Evolutionary conservation across 129 eudicot species (phyloP).

Genomic region (Smallanthus sonchifolius): DNA sequence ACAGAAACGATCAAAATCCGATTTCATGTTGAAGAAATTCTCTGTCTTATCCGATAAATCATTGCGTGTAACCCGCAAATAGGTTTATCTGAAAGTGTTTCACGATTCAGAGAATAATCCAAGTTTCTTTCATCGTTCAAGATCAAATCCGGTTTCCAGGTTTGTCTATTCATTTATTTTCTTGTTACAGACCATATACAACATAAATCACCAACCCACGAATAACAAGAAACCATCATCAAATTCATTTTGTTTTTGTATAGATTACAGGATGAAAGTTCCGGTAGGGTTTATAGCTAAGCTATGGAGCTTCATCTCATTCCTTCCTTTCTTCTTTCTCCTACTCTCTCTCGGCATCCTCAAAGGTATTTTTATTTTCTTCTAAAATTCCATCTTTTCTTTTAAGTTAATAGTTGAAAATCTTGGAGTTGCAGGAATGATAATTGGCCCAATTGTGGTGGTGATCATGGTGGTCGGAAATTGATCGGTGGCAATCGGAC

Average conservation of each 20-base stretch:
- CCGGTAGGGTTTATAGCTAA: conserved; percentile 61
- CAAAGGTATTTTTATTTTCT: conserved; percentile 45
- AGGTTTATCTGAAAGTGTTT: too few species aligned
- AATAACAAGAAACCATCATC: background rate
- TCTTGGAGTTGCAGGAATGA: conserved; percentile 38
- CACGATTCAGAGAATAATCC: too few species aligned
- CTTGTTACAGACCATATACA: background rate
- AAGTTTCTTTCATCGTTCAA: too few species aligned
- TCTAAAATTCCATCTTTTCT: background rate
- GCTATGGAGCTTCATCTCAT: conserved; percentile 63
- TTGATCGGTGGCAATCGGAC: conserved; percentile 71
- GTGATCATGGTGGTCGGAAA: conserved; percentile 59
- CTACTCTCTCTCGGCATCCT: conserved; percentile 60
- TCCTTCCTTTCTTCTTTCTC: conserved; percentile 65
- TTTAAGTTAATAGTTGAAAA: background rate
- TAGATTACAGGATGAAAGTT: conserved; percentile 48
- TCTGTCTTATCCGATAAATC: too few species aligned
- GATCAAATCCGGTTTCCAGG: too few species aligned
- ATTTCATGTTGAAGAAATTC: too few species aligned
- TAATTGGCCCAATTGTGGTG: conserved; percentile 51
- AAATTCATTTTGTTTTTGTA: background rate
- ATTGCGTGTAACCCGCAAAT: too few species aligned
- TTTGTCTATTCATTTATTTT: too few species aligned
- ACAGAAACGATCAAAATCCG: too few species aligned
- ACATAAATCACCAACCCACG: background rate